A percentile compares a stretch with the other conserved stretches of the same genome.
Evolutionary conservation across 1,284 basidiomycete genomes (phyloP).

Genomic region (Ceratobasidium sp.): DNA sequence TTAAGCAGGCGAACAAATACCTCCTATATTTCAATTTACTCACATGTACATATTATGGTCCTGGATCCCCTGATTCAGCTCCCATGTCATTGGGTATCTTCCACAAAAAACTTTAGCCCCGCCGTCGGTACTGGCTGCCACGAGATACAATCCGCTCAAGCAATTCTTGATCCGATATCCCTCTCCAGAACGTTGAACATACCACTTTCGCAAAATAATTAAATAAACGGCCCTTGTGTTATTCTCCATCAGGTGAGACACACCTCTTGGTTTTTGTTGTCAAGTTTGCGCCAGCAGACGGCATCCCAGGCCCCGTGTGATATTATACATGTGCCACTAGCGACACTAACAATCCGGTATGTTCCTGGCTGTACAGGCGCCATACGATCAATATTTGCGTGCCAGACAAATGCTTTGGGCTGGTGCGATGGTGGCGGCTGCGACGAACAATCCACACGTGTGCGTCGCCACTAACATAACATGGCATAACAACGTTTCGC

Average conservation of each 20-base stretch:
- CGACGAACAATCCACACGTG: background rate
- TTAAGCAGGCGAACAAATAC: background rate
- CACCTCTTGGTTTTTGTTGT: background rate
- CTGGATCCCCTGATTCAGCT: background rate
- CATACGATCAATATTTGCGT: background rate
- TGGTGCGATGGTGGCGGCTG: background rate
- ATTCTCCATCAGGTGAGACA: background rate
- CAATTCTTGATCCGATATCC: slow-evolving; percentile 9
- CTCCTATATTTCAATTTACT: background rate
- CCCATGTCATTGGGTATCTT: slow-evolving; percentile 5
- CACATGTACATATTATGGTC: slow-evolving; percentile 14
- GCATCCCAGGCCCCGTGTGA: slow-evolving; percentile 1
- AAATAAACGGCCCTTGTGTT: too few relatives aligned
- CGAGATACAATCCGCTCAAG: background rate
- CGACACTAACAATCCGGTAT: slow-evolving; percentile 2
- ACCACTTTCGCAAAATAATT: background rate
- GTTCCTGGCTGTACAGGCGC: background rate
- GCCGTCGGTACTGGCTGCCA: background rate
- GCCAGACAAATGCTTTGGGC: background rate
- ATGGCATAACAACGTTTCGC: background rate
- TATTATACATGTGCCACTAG: background rate
- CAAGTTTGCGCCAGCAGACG: background rate
- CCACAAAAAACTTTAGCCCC: background rate
- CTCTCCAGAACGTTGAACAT: background rate
- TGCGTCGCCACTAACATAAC: slow-evolving; percentile 7